phyloP scores from a whole-genome alignment of 306 rosid genomes.

The Casuarina cunninghamiana region DNA sequence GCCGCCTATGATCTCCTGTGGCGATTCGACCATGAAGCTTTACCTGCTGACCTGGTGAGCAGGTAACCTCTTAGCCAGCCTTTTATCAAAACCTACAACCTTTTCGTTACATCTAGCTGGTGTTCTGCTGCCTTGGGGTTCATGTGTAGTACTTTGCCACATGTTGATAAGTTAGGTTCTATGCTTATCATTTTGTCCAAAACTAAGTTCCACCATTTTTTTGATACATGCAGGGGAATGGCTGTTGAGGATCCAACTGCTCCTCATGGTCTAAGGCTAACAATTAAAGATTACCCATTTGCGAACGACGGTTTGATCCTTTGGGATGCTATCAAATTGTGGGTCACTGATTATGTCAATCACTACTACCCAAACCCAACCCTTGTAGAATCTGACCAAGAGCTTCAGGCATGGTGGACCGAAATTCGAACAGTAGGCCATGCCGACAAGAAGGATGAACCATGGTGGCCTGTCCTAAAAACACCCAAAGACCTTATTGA shows the following conservation, averaged over 20 bases:
- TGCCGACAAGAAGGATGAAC: slow-evolving; percentile 74
- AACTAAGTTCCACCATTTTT: too few relatives aligned
- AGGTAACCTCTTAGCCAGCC: slow-evolving; percentile 40
- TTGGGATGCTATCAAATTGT: slow-evolving; percentile 62
- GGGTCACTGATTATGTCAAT: slow-evolving; percentile 68
- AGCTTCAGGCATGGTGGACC: slow-evolving; percentile 88
- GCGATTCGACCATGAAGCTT: slow-evolving; percentile 62
- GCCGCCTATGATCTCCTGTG: slow-evolving; percentile 60
- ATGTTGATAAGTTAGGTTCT: too few relatives aligned
- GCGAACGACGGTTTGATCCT: slow-evolving; percentile 71
- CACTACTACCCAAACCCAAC: slow-evolving; percentile 47
- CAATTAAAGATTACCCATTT: slow-evolving; percentile 71
- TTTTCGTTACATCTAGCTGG: too few relatives aligned
- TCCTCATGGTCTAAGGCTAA: slow-evolving; percentile 66
- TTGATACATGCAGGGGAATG: slow-evolving; percentile 33
- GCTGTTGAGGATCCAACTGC: slow-evolving; percentile 67
- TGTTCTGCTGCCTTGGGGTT: background rate
- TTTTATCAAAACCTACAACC: too few relatives aligned
- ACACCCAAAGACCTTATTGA: slow-evolving; percentile 56
- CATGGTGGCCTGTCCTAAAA: slow-evolving; percentile 72
- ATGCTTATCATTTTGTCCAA: too few relatives aligned
- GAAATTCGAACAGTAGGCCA: slow-evolving; percentile 67
- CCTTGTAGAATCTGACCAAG: slow-evolving; percentile 45
- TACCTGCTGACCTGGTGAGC: slow-evolving; percentile 70
- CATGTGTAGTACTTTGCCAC: background rate